Evolutionary conservation across 768 basidiomycete genomes (phyloP), one percentile per base, ranked within the genome.

Genomic region (Pilatotrama ljubarskyi): DNA sequence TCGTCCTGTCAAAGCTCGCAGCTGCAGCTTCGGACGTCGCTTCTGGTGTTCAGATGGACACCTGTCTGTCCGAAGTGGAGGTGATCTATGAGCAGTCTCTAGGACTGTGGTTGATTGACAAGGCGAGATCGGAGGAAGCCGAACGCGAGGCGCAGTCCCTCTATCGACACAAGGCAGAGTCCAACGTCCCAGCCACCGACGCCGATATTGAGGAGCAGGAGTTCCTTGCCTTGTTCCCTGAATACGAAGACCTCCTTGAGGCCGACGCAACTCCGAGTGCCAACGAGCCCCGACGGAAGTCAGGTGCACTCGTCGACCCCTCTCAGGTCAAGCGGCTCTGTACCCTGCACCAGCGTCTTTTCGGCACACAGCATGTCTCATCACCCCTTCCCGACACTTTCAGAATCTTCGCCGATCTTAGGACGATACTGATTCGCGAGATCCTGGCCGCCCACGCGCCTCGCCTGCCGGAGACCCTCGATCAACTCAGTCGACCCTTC

Each of bases 31-130:
- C 80, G 29, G 78, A 85, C 49, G 71, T 64, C n/a, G 68, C 74
- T n/a, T 60, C 78, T 1, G 82, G 80, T n/a, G 67, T 79, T 26
- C 72, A 72, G 18, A 46, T 73, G 0, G 64, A 65, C 36, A 42
- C 69, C 5, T 66, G 70, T 29, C 61, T 83, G 13, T 55, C 64
- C 13, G 36, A 71, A 6, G 58, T 94, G 29, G 79, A 82, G 52
- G 72, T 66, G 6, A 72, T 79, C 11, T 94, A 91, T 66, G 87
- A 90, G 52, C 88, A 88, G 67, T 78, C 85, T 2, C 79, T 86
- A 44, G 80, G 85, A n/a, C 80, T 96, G 20, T 98, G 96, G 96
- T 78, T 85, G 42, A 84, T 88, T 42, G 91, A 97, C 64, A 84
- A 85, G 24, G 84, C 86, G 29, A 86, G 83, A 64, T 85, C 86